These are phyloP conservation scores for Penicillium subrubescens DNA, from an alignment of 495 filamentous ascomycete genomes.

Conservation along the genomic window DNA sequence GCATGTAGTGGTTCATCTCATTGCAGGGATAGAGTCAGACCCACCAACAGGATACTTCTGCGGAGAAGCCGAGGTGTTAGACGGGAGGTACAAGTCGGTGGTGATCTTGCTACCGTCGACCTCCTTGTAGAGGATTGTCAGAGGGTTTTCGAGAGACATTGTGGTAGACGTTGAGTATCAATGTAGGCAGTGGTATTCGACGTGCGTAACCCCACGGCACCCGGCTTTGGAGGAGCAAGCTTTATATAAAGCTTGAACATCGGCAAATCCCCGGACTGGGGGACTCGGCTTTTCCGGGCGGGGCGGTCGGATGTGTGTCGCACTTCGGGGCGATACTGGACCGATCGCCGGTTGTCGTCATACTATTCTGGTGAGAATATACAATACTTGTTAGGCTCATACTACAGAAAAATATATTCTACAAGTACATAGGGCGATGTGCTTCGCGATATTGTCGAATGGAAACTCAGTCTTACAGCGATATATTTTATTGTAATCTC, in stretches of 20 bases:
- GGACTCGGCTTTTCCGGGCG: slow-evolving; percentile 18
- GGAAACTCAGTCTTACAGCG: too few species aligned
- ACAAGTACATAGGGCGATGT: too few species aligned
- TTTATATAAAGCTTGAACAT: slow-evolving; percentile 5
- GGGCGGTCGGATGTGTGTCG: slow-evolving; percentile 5
- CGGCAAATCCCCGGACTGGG: slow-evolving; percentile 9
- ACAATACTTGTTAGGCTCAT: too few species aligned
- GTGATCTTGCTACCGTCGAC: slow-evolving; percentile 30
- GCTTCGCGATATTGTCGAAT: too few species aligned
- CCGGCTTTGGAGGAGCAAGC: background rate
- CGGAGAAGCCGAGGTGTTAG: slow-evolving; percentile 2
- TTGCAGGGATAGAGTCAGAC: slow-evolving; percentile 7
- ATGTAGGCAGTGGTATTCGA: background rate
- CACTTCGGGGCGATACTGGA: background rate
- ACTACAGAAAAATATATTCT: too few species aligned
- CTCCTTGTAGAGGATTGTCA: slow-evolving; percentile 35
- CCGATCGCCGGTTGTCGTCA: background rate
- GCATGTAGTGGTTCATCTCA: background rate
- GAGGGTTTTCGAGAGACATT: slow-evolving; percentile 25
- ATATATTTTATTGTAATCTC: too few species aligned
- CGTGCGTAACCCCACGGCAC: background rate
- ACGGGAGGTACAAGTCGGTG: slow-evolving; percentile 39
- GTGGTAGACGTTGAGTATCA: background rate
- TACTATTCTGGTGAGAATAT: too few species aligned
- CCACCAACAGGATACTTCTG: slow-evolving; percentile 33